Evolutionary conservation across 208 protist species (phyloP), one percentile per base, ranked within the genome.

Genomic region (Crithidia thermophila): DNA sequence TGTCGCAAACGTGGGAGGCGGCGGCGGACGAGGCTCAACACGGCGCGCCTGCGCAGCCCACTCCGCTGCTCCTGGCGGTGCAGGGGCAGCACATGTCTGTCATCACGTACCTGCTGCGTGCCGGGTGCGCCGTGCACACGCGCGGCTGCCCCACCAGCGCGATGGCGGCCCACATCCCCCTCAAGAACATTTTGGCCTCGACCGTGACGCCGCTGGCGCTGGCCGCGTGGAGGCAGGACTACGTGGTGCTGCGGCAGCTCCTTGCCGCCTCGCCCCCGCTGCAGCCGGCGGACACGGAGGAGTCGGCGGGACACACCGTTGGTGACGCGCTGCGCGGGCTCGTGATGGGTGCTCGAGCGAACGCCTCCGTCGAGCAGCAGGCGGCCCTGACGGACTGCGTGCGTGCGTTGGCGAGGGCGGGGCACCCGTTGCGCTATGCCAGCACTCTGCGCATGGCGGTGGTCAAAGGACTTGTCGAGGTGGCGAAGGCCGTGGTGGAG

Each of bases 291-390:
- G 68, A 59, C 59, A 68, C 69, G 4, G 62, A 64, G 28, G 73
- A 70, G 30, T 59, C 81, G 23, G 58, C 56, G 0, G 61, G 61
- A 30, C 64, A 56, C 11, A 60, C 28, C 42, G 70, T 79, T 49
- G 66, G 75, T 18, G 88, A 91, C 51, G 77, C 72, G 4, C 75
- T 91, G 59, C 64, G 67, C 55, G 83, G 83, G 3, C 72, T 94
- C 21, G 59, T 90, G 23, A 37, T 43, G 21, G 69, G 68, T 49
- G 56, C 76, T 1, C 47, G 57, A 28, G 50, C 50, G 50, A 51
- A 36, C 37, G n/a, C 77, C 40, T 55, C 77, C 11, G 30, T 21
- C 21, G 50, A 72, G 49, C 30, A 52, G 25, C 77, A 90, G 30
- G 28, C 42, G 14, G 65, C 81, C n/a, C 23, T 88, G 30, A 63